Evolutionary conservation across 1,139 yeast genomes (phyloP).

Genomic region (Zhuliangozyma blackwelliae): DNA sequence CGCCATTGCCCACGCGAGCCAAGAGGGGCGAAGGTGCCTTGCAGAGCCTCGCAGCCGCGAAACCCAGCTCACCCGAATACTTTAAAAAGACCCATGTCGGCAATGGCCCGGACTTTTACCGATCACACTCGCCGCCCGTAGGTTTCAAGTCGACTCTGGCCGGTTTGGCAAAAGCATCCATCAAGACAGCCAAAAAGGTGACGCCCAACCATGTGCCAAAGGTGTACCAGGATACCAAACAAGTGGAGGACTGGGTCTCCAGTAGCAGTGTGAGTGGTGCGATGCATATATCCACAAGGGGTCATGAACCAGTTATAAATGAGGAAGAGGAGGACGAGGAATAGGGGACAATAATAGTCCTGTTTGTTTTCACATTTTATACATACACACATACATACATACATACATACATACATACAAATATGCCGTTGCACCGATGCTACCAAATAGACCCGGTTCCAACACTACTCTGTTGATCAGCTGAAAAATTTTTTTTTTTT

Average conservation of each 20-base stretch:
- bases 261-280: conserved; percentile 1
- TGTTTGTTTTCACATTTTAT: neutral
- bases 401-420: too few relatives aligned
- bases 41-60: too few relatives aligned
- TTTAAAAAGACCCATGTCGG: neutral
- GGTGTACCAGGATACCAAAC: conserved; percentile 10
- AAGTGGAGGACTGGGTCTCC: conserved; percentile 11
- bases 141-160: conserved; percentile 15
- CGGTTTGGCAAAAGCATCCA: conserved; percentile 5
- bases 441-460: too few relatives aligned
- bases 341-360: too few relatives aligned
- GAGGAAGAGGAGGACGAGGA: conserved; percentile 25
- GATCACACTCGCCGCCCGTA: conserved; percentile 38
- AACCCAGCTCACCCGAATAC: neutral
- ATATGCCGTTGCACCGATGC: too few relatives aligned
- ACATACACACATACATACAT: too few relatives aligned
- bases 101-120: conserved; percentile 1
- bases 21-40: too few relatives aligned
- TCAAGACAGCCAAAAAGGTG: conserved; percentile 1
- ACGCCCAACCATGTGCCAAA: conserved; percentile 5
- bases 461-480: too few relatives aligned
- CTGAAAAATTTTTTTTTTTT: too few relatives aligned
- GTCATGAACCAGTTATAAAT: conserved; percentile 21
- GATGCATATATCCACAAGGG: conserved; percentile 3
- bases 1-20: too few relatives aligned